Evolutionary conservation across 2,329 filamentous ascomycete genomes (phyloP).

Genomic region (Sclerotinia sclerotiorum): DNA sequence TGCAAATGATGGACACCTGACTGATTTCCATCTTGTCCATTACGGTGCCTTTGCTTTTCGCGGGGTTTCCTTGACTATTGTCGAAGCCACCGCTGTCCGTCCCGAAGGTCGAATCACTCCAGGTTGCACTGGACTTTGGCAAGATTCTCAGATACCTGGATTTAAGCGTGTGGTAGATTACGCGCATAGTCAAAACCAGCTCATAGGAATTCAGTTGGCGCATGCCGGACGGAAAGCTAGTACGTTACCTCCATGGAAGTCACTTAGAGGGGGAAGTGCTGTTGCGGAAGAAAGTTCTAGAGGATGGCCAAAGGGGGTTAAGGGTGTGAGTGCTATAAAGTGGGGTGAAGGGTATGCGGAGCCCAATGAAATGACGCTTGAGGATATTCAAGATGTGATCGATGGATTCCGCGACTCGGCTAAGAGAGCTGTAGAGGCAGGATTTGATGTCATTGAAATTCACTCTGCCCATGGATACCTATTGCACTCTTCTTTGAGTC

Average conservation of each 20-base stretch:
- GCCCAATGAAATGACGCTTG: conserved; percentile 58
- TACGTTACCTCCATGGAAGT: conserved; percentile 42
- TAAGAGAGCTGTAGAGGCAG: conserved; percentile 45
- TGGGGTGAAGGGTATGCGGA: conserved; percentile 56
- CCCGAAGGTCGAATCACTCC: conserved; percentile 41
- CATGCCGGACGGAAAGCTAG: conserved; percentile 57
- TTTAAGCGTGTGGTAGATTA: conserved; percentile 44
- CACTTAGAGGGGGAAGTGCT: conserved; percentile 32
- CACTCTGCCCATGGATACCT: conserved; percentile 67
- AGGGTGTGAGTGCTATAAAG: conserved; percentile 57
- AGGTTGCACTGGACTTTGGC: conserved; percentile 40
- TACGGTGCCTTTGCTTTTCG: conserved; percentile 39
- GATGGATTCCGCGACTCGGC: conserved; percentile 43
- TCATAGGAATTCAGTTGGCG: conserved; percentile 68
- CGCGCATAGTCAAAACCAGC: conserved; percentile 54
- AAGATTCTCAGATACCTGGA: conserved; percentile 43
- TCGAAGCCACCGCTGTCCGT: conserved; percentile 42
- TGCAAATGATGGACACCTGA: conserved; percentile 37
- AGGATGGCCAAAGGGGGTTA: conserved; percentile 45
- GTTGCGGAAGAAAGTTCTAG: conserved; percentile 39
- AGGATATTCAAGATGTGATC: conserved; percentile 43
- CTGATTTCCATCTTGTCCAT: conserved; percentile 41
- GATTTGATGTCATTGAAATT: conserved; percentile 64
- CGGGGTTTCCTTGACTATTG: conserved; percentile 40
- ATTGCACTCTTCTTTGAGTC: conserved; percentile 63